Evolutionary conservation across 129 eudicot genomes (phyloP).

Genomic region (Tanacetum coccineum): DNA sequence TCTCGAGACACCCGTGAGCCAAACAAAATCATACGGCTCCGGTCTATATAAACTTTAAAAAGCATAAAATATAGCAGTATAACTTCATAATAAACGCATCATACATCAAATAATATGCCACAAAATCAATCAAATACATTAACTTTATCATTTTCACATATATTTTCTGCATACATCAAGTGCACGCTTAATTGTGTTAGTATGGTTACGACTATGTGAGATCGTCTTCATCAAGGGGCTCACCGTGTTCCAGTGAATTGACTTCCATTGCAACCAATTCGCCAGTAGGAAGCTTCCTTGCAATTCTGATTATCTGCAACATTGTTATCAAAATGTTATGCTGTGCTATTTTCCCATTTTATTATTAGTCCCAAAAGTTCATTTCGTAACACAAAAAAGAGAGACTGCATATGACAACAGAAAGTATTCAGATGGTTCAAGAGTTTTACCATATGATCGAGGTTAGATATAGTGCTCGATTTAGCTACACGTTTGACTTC

Average conservation of each 20-base stretch:
- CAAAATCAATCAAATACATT: conserved; percentile 22
- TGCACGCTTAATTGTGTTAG: conserved; percentile 11
- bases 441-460: conserved; percentile 61
- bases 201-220: conserved; percentile 55
- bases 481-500: conserved; percentile 73
- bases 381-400: not conserved
- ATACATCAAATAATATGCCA: conserved; percentile 22
- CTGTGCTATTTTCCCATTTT: not conserved
- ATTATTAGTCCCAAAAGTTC: conserved; percentile 1
- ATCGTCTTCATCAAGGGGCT: conserved; percentile 77
- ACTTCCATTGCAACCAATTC: conserved; percentile 52
- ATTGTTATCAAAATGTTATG: not conserved
- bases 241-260: conserved; percentile 47
- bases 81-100: conserved; percentile 11
- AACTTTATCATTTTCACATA: conserved; percentile 23
- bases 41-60: not conserved
- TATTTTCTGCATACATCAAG: not conserved
- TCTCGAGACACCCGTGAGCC: not conserved
- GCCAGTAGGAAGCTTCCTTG: conserved; percentile 89
- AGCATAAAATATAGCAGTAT: conserved; percentile 18
- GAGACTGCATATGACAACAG: not conserved
- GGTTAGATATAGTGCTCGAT: conserved; percentile 71
- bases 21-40: conserved; percentile 10
- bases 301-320: conserved; percentile 76
- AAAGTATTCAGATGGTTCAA: conserved; percentile 11